These are phyloP conservation scores for Chrysochromulina parva DNA, from an alignment of 78 protist species.

Conservation along the genomic window DNA sequence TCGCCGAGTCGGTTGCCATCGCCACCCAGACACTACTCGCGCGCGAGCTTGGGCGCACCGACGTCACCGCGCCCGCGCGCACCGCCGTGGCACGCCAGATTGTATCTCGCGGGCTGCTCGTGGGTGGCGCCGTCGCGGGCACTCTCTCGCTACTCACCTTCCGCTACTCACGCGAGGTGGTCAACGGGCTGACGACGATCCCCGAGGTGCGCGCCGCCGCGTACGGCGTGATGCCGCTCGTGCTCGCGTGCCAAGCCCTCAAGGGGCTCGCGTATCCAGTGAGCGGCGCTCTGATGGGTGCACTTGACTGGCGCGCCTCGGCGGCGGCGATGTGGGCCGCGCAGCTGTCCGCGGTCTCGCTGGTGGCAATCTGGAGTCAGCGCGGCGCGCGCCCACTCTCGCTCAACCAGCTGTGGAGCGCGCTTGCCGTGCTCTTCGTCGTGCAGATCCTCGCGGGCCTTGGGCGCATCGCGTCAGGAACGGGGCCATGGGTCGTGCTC, in stretches of 20 bases:
- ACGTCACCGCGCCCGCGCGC: neutral
- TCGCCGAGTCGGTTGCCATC: slow-evolving; percentile 12
- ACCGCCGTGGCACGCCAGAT: neutral
- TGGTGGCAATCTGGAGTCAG: too few relatives aligned
- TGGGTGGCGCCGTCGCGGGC: neutral
- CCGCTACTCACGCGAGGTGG: neutral
- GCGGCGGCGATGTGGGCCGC: slow-evolving; percentile 2
- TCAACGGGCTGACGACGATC: neutral
- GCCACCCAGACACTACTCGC: slow-evolving; percentile 19
- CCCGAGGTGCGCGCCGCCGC: neutral
- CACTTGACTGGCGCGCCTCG: slow-evolving; percentile 1
- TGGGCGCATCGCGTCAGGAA: too few relatives aligned
- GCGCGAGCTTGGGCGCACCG: neutral
- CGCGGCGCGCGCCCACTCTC: too few relatives aligned
- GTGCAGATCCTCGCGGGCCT: too few relatives aligned
- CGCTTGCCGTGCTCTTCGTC: too few relatives aligned
- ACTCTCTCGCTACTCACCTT: neutral
- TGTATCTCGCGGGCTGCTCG: neutral
- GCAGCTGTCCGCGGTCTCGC: too few relatives aligned
- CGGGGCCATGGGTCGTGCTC: too few relatives aligned
- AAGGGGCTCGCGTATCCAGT: slow-evolving; percentile 39
- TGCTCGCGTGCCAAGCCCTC: slow-evolving; percentile 16
- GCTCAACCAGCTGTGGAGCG: too few relatives aligned
- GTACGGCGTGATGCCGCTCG: neutral
- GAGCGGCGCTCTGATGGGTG: slow-evolving; percentile 26